Conservation (phyloP, 2,329 filamentous ascomycete species). For the Juglanconis oblonga region DNA sequence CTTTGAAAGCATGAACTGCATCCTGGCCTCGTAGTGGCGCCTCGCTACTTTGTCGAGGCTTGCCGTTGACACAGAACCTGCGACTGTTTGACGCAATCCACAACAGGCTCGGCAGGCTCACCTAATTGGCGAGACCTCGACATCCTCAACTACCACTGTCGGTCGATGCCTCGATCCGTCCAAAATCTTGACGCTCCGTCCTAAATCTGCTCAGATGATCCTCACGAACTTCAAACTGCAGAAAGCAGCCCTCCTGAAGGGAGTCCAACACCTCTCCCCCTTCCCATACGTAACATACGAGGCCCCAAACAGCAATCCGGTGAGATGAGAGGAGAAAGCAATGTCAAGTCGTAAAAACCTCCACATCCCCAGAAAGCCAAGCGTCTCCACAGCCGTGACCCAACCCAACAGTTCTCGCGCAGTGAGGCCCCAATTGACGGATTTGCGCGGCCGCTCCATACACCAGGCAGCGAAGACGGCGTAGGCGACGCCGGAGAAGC, state of each 20-base stretch:
- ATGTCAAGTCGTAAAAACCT: constrained; percentile 18
- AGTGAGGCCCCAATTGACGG: constrained; percentile 20
- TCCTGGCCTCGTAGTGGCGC: too few species aligned
- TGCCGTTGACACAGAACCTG: too few species aligned
- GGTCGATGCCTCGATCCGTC: too few species aligned
- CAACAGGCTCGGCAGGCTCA: too few species aligned
- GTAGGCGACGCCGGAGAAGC: constrained; percentile 26
- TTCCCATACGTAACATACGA: constrained; percentile 23
- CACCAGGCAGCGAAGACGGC: constrained; percentile 24
- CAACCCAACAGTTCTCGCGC: constrained; percentile 20
- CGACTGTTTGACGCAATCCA: too few species aligned
- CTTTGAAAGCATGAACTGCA: too few species aligned
- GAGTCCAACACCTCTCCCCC: constrained; percentile 18
- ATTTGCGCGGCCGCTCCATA: constrained; percentile 19
- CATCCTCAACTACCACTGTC: too few species aligned
- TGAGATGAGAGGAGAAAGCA: constrained; percentile 20
- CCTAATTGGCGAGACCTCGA: too few species aligned
- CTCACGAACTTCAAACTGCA: constrained; percentile 8
- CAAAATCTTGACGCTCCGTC: too few species aligned
- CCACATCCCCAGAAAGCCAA: constrained; percentile 24
- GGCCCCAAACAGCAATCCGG: constrained; percentile 22
- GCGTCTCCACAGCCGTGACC: constrained; percentile 21
- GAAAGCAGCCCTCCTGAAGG: constrained; percentile 19
- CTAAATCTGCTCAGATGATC: neutral
- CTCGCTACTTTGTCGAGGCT: too few species aligned